phyloP scores from a whole-genome alignment of 1,284 basidiomycete genomes.

The Sporisorium exsertum region DNA sequence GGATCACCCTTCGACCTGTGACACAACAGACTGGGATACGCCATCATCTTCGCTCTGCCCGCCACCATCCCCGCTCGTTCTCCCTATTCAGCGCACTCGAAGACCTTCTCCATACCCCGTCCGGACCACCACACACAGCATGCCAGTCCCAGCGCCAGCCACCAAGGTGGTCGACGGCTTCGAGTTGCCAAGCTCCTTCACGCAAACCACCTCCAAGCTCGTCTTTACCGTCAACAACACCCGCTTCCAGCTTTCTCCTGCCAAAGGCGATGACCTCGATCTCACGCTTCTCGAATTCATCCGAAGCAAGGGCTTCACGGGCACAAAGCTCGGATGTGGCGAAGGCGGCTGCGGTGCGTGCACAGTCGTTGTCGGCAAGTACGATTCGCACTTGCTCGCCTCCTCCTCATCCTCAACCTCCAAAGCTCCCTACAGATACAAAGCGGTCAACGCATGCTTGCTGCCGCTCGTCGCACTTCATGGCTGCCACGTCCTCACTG shows the following conservation, averaged over 20 bases:
- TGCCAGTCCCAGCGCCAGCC: constrained; percentile 27
- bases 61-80: neutral
- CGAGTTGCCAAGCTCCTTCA: constrained; percentile 34
- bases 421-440: constrained; percentile 61
- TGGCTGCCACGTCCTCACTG: constrained; percentile 69
- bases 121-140: constrained; percentile 1
- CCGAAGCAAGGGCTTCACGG: constrained; percentile 66
- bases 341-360: constrained; percentile 70
- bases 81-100: neutral
- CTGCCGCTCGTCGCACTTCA: constrained; percentile 68
- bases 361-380: constrained; percentile 65
- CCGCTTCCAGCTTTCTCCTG: constrained; percentile 42
- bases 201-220: constrained; percentile 34
- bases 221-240: constrained; percentile 52
- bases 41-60: neutral
- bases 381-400: constrained; percentile 12
- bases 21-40: neutral
- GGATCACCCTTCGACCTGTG: neutral
- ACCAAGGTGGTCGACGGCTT: constrained; percentile 41
- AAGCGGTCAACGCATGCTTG: constrained; percentile 70
- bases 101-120: neutral
- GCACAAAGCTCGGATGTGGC: constrained; percentile 70
- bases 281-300: constrained; percentile 69
- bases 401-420: constrained; percentile 6
- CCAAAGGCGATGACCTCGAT: constrained; percentile 48